A percentile compares a stretch with the other conserved stretches of the same genome.
Conservation (phyloP, 331 rosid genomes). For the Acacia pycnantha region DNA sequence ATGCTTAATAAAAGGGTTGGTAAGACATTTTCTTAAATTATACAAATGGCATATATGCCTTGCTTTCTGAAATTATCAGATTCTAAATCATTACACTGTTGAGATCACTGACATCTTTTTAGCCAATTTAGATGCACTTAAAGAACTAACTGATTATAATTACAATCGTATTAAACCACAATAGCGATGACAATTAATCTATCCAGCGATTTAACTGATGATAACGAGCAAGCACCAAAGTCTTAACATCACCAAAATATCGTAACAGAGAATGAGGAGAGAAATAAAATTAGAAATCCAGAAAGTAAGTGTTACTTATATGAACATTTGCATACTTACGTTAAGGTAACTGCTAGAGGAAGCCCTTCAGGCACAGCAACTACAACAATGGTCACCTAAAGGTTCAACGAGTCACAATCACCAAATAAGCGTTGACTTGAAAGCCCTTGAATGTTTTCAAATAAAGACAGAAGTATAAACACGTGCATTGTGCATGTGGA, state of each 20-base stretch:
- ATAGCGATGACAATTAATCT: not conserved
- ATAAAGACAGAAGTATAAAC: slow-evolving; percentile 1
- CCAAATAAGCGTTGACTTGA: not conserved
- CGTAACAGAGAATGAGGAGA: not conserved
- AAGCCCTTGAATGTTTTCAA: not conserved
- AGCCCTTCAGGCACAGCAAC: slow-evolving; percentile 99
- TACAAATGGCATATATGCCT: not conserved
- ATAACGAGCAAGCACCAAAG: not conserved
- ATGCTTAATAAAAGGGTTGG: slow-evolving; percentile 5
- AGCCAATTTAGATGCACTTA: not conserved
- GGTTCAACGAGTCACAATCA: slow-evolving; percentile 29
- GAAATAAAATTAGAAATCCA: not conserved
- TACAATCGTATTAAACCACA: not conserved
- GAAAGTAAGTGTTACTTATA: not conserved
- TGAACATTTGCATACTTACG: slow-evolving; percentile 54
- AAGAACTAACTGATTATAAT: slow-evolving; percentile 1
- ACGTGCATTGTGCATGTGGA: slow-evolving; percentile 8
- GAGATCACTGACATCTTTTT: not conserved
- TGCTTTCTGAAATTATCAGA: not conserved
- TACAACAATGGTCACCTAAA: slow-evolving; percentile 95
- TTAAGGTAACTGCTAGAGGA: slow-evolving; percentile 94
- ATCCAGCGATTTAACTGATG: not conserved
- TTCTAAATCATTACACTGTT: not conserved
- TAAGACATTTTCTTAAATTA: not conserved
- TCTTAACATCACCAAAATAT: not conserved